These are phyloP conservation scores for Ganoderma multipileum DNA, from an alignment of 1,284 basidiomycete genomes.

Conservation along the genomic window DNA sequence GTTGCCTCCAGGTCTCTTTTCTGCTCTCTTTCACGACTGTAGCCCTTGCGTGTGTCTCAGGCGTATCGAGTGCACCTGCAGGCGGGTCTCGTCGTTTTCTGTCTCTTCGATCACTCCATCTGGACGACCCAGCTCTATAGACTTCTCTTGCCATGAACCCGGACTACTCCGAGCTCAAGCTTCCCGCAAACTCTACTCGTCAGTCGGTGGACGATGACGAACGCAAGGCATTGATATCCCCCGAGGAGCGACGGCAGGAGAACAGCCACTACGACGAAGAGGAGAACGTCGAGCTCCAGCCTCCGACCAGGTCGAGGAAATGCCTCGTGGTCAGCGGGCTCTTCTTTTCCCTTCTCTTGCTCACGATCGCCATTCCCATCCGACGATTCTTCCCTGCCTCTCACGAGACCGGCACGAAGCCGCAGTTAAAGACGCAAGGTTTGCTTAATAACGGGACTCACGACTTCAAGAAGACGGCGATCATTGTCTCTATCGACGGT, in stretches of 20 bases:
- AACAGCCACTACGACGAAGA: conserved; percentile 32
- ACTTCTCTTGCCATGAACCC: conserved; percentile 14
- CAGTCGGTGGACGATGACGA: conserved; percentile 41
- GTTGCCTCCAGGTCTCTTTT: neutral
- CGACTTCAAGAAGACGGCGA: conserved; percentile 78
- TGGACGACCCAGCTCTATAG: neutral
- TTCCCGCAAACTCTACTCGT: conserved; percentile 8
- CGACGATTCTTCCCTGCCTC: conserved; percentile 26
- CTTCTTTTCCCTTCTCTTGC: conserved; percentile 48
- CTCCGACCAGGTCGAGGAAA: conserved; percentile 46
- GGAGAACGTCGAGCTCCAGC: conserved; percentile 40
- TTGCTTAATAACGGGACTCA: conserved; percentile 78
- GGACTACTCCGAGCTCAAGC: conserved; percentile 18
- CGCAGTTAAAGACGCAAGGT: conserved; percentile 44
- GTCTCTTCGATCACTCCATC: neutral
- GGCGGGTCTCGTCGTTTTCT: neutral
- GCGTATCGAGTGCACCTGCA: neutral
- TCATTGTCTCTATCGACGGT: conserved; percentile 89
- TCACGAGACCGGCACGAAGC: conserved; percentile 27
- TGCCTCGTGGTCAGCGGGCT: conserved; percentile 46
- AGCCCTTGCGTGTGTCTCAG: neutral
- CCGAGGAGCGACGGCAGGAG: conserved; percentile 27
- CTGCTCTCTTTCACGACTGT: neutral
- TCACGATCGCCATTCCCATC: conserved; percentile 25
- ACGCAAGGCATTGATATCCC: conserved; percentile 50